Evolutionary conservation across 208 protist genomes (phyloP), one percentile per base, ranked within the genome.

Genomic region (Trypanosoma rangeli): DNA sequence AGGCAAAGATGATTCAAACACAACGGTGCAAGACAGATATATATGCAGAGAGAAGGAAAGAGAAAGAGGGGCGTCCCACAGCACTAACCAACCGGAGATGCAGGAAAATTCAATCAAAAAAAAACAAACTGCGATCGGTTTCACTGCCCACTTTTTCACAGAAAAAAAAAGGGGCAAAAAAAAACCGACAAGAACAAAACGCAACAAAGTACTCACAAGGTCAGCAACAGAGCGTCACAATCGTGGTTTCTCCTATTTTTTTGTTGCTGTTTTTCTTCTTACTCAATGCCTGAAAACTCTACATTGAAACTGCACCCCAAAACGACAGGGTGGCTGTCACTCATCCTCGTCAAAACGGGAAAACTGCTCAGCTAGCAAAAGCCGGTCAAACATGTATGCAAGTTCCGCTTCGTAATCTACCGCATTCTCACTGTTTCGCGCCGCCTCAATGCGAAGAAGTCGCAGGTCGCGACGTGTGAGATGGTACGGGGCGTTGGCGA

Each of bases 401-500:
- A 92, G 63, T 71, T 97, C 92, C 49, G 65, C 63, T 61, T 91
- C 84, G 76, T 94, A 97, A 46, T 90, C 78, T 24, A 96, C 85
- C 61, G 88, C 75, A 39, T 86, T 71, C 29, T 74, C 50, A 49
- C 48, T 63, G 44, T 68, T 76, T 28, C 67, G 80, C 8, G 74
- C 83, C 49, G 86, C 89, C 70, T 94, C 87, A 48, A 91, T 55
- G 59, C 68, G 84, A 44, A 94, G 66, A 24, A 94, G 60, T 33
- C 79, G 74, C 16, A 97, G 80, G 65, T 95, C 93, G 22, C 90
- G 90, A 9, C 68, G 66, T 7, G 93, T 96, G 18, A 97, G 78
- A 60, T 95, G 86, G 57, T 91, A 85, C 0, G 89, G 87, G 22
- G 89, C 84, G 70, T 92, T 87, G 54, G 66, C 59, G 20, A 97